These are phyloP conservation scores for Suillus sp. DNA, from an alignment of 768 basidiomycete species.

Conservation along the genomic window DNA sequence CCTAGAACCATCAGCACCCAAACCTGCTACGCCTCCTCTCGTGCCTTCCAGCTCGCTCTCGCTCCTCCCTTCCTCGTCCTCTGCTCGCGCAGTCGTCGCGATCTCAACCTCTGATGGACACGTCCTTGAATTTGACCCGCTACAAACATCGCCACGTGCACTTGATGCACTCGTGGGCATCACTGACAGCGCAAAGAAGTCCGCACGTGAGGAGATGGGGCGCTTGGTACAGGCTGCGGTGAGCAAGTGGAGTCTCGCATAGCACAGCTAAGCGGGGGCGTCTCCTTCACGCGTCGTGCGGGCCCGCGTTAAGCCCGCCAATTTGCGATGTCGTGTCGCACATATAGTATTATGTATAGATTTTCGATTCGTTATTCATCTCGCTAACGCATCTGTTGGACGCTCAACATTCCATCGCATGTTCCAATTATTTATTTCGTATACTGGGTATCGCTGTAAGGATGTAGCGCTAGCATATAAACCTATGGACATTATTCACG, in stretches of 20 bases:
- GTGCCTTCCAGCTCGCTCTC: not conserved
- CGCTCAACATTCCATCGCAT: not conserved
- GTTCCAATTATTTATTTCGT: conserved; percentile 1
- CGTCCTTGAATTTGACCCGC: conserved; percentile 82
- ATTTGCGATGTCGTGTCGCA: not conserved
- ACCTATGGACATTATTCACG: too few species aligned
- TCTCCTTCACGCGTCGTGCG: not conserved
- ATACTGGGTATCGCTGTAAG: not conserved
- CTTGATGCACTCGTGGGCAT: conserved; percentile 79
- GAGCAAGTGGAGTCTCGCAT: conserved; percentile 71
- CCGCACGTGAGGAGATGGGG: conserved; percentile 76
- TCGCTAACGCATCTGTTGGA: not conserved
- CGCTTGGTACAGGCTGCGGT: conserved; percentile 71
- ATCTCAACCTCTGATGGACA: conserved; percentile 84
- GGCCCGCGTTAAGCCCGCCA: not conserved
- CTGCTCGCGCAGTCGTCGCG: conserved; percentile 64
- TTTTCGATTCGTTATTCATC: not conserved
- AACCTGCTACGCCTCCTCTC: not conserved
- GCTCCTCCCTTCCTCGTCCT: conserved; percentile 16
- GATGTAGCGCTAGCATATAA: conserved; percentile 8
- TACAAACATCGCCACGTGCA: conserved; percentile 69
- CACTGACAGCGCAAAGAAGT: conserved; percentile 79
- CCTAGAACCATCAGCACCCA: conserved; percentile 16
- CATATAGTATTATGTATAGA: conserved; percentile 8
- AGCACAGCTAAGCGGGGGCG: not conserved